Conservation (phyloP, 345 rosid genomes). For the Melaleuca alternifolia region DNA sequence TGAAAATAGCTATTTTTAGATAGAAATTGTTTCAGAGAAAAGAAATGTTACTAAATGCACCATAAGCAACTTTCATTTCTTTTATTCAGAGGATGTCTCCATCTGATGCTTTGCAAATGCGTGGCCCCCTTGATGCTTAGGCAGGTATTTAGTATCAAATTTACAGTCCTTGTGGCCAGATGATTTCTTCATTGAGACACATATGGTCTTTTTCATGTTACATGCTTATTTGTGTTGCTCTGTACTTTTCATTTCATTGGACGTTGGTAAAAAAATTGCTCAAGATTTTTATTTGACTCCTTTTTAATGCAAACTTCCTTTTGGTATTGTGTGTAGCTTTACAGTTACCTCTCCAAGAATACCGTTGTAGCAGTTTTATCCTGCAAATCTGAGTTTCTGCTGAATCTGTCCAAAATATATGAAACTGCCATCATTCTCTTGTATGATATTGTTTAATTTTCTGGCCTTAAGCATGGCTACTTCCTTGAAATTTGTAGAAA, state of each 20-base stretch:
- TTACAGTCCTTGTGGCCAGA: neutral
- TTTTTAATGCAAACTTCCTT: neutral
- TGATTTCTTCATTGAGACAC: neutral
- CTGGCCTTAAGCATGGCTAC: neutral
- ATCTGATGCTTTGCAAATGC: neutral
- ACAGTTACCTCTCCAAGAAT: neutral
- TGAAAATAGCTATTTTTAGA: too few species aligned
- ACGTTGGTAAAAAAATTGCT: neutral
- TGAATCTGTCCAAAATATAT: neutral
- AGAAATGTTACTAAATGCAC: too few species aligned
- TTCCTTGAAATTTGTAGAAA: neutral
- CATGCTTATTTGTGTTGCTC: neutral
- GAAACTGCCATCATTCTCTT: neutral
- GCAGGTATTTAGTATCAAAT: neutral
- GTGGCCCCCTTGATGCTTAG: neutral
- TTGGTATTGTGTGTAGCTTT: neutral
- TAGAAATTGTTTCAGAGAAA: too few species aligned
- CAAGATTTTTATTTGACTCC: neutral
- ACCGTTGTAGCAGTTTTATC: neutral
- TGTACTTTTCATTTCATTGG: neutral
- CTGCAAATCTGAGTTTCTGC: neutral
- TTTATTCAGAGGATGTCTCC: neutral
- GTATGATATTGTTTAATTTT: neutral
- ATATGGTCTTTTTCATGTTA: neutral
- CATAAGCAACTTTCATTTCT: neutral